Percentiles rank a stretch among this genome's conserved stretches.
Evolutionary conservation across 2,329 filamentous ascomycete genomes (phyloP).

Genomic region (Ophiocordyceps camponoti-saundersi): DNA sequence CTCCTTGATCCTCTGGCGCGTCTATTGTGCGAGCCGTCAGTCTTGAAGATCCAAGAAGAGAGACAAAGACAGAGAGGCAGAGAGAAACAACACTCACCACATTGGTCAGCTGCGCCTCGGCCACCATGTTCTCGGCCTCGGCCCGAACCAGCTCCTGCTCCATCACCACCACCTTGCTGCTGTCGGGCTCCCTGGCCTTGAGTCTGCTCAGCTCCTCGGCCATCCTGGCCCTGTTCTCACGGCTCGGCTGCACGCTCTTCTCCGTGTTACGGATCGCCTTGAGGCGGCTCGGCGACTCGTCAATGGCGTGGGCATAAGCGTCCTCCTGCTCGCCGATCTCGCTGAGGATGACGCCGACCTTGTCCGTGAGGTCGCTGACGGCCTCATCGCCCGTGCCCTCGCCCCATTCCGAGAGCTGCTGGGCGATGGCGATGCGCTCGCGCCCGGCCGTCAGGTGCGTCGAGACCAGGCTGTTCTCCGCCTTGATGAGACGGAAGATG

Average conservation of each 20-base stretch:
- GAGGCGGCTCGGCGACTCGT: slow-evolving; percentile 65
- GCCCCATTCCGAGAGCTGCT: slow-evolving; percentile 91
- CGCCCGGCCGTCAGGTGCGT: slow-evolving; percentile 73
- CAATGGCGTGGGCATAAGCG: slow-evolving; percentile 65
- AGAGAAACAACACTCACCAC: slow-evolving; percentile 43
- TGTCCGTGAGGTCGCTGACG: slow-evolving; percentile 83
- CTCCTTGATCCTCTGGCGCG: slow-evolving; percentile 89
- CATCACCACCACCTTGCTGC: slow-evolving; percentile 60
- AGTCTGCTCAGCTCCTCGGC: slow-evolving; percentile 82
- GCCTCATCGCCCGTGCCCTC: slow-evolving; percentile 78
- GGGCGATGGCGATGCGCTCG: slow-evolving; percentile 70
- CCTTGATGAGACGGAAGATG: slow-evolving; percentile 87
- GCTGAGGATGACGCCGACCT: slow-evolving; percentile 78
- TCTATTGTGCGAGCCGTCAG: slow-evolving; percentile 30
- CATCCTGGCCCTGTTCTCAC: slow-evolving; percentile 76
- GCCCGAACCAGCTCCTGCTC: slow-evolving; percentile 95
- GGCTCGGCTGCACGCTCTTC: slow-evolving; percentile 80
- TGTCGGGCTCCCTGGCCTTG: slow-evolving; percentile 84
- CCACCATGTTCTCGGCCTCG: slow-evolving; percentile 89
- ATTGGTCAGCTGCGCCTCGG: slow-evolving; percentile 91
- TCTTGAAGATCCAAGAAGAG: neutral
- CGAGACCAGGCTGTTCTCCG: slow-evolving; percentile 73
- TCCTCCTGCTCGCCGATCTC: slow-evolving; percentile 95
- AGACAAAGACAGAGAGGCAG: neutral
- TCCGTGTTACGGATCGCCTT: slow-evolving; percentile 95